Base-by-base conservation (phyloP, 805 yeast genomes). In the Komagataella mondaviorum region DNA sequence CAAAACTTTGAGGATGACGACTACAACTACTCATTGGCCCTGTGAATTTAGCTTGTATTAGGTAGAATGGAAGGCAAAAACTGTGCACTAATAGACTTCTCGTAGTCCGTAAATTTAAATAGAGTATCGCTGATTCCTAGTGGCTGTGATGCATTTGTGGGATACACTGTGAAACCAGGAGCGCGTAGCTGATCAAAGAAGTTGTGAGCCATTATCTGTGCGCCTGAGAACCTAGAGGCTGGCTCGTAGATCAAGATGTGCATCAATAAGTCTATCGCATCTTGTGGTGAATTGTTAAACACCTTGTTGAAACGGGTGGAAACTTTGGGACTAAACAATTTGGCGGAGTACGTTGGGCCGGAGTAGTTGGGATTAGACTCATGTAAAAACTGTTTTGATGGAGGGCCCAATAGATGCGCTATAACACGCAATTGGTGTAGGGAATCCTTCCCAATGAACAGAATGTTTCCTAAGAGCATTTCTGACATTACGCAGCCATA, bases 401-500 rank as follows among this genome's bases (percentile, higher is more conserved):
- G 98, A 3, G 95, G 91, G 1, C 99, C 99, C 59, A 91, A 72
- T 47, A 89, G 70, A 66, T 91, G 89, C 44, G 95, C 83, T 55
- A 93, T 89, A 63, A 91, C 95, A 57, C 91, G 83, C 55, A 93
- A 72, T 67, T 93, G 99, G 55, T 88, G 75, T 62, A 83, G 77
- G 50, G 96, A 96, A 54, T 86, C 84, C 59, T 82, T 87, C 48
- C 99, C 98, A 67, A 90, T 96, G 71, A 93, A 93, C n/a, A 93
- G 80, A 1, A 98, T 96, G 63, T 80, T 83, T 14, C 97, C 97
- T 55, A 89, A 76, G 52, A 85, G 75, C 87, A 93, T 83, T 68
- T 93, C 99, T 12, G 97, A 96, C 54, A 93, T 70, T 43, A 93
- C 96, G 71, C 99, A 91, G 1, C 98, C 99, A 54, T 91, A 72